phyloP scores from a whole-genome alignment of 176 grass and related monocot species.

The Alopecurus myosuroides region DNA sequence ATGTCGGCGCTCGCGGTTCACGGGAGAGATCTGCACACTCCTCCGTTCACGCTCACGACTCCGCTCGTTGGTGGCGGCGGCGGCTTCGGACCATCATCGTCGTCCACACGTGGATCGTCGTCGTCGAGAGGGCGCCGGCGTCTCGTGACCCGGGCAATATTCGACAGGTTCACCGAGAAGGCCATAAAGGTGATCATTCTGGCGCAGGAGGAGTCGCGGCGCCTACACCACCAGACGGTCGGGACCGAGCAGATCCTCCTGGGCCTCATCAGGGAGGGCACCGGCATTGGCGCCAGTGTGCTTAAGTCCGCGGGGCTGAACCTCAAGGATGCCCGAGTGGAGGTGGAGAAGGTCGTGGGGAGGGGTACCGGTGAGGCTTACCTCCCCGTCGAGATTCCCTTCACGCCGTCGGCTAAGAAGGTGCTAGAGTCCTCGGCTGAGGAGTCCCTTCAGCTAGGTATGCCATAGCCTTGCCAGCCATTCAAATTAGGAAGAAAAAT shows the following conservation, averaged over 20 bases:
- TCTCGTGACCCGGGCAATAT: background rate
- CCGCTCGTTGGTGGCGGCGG: background rate
- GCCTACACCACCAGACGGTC: conserved; percentile 70
- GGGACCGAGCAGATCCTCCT: conserved; percentile 89
- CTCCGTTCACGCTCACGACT: no score
- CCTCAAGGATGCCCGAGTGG: conserved; percentile 81
- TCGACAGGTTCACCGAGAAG: conserved; percentile 85
- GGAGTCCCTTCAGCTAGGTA: conserved; percentile 60
- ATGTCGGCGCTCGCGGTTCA: background rate
- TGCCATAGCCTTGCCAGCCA: background rate
- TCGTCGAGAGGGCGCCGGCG: background rate
- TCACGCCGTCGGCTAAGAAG: conserved; percentile 65
- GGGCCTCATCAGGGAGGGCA: conserved; percentile 77
- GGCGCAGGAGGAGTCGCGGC: conserved; percentile 85
- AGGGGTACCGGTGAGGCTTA: conserved; percentile 67
- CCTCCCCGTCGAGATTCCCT: conserved; percentile 78
- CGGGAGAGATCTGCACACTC: background rate
- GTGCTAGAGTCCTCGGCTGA: conserved; percentile 70
- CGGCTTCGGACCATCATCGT: background rate
- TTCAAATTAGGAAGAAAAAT: background rate
- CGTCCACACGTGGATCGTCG: background rate
- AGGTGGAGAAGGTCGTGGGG: conserved; percentile 96
- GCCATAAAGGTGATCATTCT: conserved; percentile 95
- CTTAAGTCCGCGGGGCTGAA: conserved; percentile 92
- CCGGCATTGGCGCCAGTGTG: conserved; percentile 84